Evolutionary conservation across 2,329 filamentous ascomycete genomes (phyloP), one percentile per base, ranked within the genome.

Genomic region (Drechslerella dactyloides): DNA sequence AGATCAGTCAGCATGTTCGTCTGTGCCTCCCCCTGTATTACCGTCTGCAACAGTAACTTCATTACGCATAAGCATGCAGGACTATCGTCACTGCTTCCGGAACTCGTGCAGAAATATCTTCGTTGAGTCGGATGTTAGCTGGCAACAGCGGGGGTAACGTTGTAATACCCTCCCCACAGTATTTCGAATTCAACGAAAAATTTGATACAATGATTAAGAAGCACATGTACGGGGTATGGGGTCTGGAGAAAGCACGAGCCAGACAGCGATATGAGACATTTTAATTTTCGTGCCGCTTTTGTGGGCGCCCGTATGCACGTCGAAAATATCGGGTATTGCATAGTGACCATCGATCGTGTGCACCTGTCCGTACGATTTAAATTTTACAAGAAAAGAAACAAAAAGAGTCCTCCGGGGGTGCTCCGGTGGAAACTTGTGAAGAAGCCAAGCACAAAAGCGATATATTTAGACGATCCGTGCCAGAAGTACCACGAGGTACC

Each of bases 211-310:
- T 33, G 8, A 33, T 33, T 33, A 33, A 33, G 4, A 33, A 3
- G 8, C 8, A 8, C 27, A 33, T 33, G 27, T 33, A 8, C 8
- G 27, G 27, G 8, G 27, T 33, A 33, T 33, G 27, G n/a, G n/a
- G n/a, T n/a, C n/a, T n/a, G n/a, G n/a, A n/a, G n/a, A 4, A 33
- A 33, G 27, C 27, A 33, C 27, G 27, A 33, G 27, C 4, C 17
- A 21, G 44, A 21, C 7, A 37, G 35, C 17, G 27, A 52, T 70
- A 59, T 70, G 66, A 70, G 66, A 70, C 54, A 70, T 70, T 70
- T 70, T 59, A 23, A 19, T 23, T 19, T 2, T 48, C 44, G 48
- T 69, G 58, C 57, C 56, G 56, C 23, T 52, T n/a, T 40, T 56
- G 23, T n/a, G 50, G 46, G 40, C 27, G 50, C 30, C 33, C 30